These are phyloP conservation scores for Acanthamoeba royreba DNA, from an alignment of 208 protist species.

Conservation along the genomic window DNA sequence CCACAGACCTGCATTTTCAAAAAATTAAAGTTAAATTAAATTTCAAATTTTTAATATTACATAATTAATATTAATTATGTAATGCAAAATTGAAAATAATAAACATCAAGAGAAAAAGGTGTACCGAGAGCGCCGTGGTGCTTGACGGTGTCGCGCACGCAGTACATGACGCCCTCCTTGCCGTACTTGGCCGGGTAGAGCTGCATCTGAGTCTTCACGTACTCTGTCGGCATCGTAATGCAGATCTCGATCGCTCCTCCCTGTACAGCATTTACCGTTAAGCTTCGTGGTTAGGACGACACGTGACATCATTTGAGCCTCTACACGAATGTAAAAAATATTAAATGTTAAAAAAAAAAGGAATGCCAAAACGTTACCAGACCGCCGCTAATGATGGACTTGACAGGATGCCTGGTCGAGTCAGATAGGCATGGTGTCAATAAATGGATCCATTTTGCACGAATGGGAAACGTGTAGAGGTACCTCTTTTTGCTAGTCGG, in stretches of 20 bases:
- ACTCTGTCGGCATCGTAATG: constrained; percentile 65
- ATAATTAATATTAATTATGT: not conserved
- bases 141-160: not conserved
- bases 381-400: not conserved
- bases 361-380: not conserved
- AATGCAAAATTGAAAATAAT: not conserved
- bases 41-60: not conserved
- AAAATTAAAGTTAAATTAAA: not conserved
- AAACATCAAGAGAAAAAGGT: not conserved
- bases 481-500: no score
- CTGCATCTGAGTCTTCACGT: constrained; percentile 68
- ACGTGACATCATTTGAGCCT: no score
- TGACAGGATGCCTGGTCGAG: not conserved
- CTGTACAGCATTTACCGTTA: no score
- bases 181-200: constrained; percentile 38
- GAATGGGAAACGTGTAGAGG: no score
- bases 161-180: not conserved
- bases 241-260: constrained; percentile 55
- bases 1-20: not conserved
- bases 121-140: not conserved
- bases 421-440: no score
- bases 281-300: no score
- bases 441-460: no score
- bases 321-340: no score
- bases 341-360: not conserved